These are phyloP conservation scores for Geotrichum europaeum DNA, from an alignment of 1,139 yeast genomes.

Conservation along the genomic window DNA sequence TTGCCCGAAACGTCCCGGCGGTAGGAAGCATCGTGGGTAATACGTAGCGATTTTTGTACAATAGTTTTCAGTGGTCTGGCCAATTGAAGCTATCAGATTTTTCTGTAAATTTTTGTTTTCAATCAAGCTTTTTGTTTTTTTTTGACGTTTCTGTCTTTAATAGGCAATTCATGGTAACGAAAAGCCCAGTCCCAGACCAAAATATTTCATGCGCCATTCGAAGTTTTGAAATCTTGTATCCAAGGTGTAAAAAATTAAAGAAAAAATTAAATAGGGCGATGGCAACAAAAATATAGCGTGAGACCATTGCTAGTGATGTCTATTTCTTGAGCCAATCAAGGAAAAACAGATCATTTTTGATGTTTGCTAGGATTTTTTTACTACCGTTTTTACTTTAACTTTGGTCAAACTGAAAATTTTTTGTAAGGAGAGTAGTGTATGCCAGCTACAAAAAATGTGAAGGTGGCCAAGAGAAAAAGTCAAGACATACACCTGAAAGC, in stretches of 20 bases:
- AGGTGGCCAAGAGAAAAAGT: no score
- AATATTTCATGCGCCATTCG: background rate
- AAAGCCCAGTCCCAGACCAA: background rate
- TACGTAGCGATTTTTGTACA: background rate
- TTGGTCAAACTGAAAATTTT: background rate
- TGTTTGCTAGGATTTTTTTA: background rate
- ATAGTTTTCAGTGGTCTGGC: background rate
- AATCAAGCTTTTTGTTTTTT: background rate
- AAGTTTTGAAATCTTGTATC: background rate
- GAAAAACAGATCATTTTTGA: background rate
- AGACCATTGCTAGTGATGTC: background rate
- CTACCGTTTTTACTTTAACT: background rate
- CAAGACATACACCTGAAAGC: no score
- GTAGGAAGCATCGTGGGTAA: background rate
- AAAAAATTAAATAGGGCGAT: no score
- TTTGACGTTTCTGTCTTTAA: background rate
- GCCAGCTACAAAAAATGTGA: no score
- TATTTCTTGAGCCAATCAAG: background rate
- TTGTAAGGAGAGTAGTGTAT: no score
- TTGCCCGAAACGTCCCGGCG: background rate
- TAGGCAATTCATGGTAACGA: background rate
- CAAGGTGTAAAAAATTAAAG: background rate
- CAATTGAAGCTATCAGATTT: background rate
- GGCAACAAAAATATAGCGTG: no score
- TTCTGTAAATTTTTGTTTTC: background rate